Evolutionary conservation across 768 basidiomycete species (phyloP), one percentile per base, ranked within the genome.

Genomic region (Termitomyces sp.): DNA sequence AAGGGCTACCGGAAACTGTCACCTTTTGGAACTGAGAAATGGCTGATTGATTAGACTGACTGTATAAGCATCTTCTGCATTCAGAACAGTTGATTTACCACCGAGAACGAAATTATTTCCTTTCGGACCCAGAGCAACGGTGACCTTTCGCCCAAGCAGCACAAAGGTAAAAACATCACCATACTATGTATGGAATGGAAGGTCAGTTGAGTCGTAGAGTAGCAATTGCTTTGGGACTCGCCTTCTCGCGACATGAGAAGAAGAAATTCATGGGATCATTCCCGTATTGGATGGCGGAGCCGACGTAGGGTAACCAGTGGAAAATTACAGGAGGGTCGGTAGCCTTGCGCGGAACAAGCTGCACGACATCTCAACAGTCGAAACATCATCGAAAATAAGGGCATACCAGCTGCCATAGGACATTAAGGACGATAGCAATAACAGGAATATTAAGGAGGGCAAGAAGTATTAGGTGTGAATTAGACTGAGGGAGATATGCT

Each of bases 131-230:
- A 98, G 81, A 3, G 93, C 87, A 54, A 95, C 95, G 2, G 96
- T 98, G 64, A 98, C 85, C 54, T 84, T 86, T 61, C 93, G 86
- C 43, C 97, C 97, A 56, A 98, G 75, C 8, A 99, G 75, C 44
- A 95, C 79, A 75, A 97, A 98, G 1, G 95, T 95, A 78, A 98
- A 99, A n/a, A 98, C 86, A 61, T 97, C 83, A 58, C 97, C 97
- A 67, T 98, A 88, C 97, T 99, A 60, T 20, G 35, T 28, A 23
- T 10, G 53, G 20, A 10, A 41, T 9, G 1, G 33, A 9, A 53
- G n/a, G 43, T 46, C 40, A 41, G 28, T 28, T 41, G 14, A 26
- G 33, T 3, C 10, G 40, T 40, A 5, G 35, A 20, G 0, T n/a
- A 9, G 4, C 36, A 36, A 41, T 14, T 23, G 55, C 16, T 28